Evolutionary conservation across 2,329 filamentous ascomycete genomes (phyloP), one percentile per base, ranked within the genome.

Genomic region (Colletotrichum spaethianum): DNA sequence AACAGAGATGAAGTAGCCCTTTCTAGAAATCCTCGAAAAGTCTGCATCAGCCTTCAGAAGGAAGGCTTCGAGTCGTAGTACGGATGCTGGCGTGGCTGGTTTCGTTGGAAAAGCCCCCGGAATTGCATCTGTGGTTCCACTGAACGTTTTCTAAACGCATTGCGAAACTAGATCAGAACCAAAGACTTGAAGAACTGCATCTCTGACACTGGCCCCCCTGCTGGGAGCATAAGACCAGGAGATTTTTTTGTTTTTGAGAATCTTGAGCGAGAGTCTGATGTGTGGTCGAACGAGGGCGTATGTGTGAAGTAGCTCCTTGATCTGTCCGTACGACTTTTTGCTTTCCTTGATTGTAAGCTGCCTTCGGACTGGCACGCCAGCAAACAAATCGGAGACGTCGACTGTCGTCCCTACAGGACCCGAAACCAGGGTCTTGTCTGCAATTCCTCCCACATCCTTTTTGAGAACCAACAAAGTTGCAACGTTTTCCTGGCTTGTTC

Each of bases 331-430:
- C 0, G 83, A 86, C 77, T 89, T 93, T 3, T 84, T 76, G 3
- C 87, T 83, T n/a, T 90, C 85, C 76, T 91, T 92, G 40, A 90
- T 74, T 16, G 87, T 84, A 6, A 85, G 80, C 75, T 91, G 87
- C 74, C 87, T 88, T 42, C 93, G 88, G 9, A 94, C 92, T 0
- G 92, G 92, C 26, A 93, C 78, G 23, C 81, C 80, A 6, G 86
- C 82, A 77, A 94, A 91, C 42, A 95, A 84, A 31, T 88, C 84
- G 5, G 83, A 83, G 20, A 91, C 86, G 61, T 85, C 86, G 40
- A 95, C 87, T 1, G 90, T 92, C 0, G 93, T 95, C 31, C 93
- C 93, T n/a, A 91, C 82, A 0, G 91, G 88, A 60, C 90, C 87
- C 6, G 89, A 86, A 12, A 79, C 78, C 6, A 80, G 79, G 46